Base-by-base conservation (phyloP, 2,329 filamentous ascomycete species). In the Hypoxylon sp. region DNA sequence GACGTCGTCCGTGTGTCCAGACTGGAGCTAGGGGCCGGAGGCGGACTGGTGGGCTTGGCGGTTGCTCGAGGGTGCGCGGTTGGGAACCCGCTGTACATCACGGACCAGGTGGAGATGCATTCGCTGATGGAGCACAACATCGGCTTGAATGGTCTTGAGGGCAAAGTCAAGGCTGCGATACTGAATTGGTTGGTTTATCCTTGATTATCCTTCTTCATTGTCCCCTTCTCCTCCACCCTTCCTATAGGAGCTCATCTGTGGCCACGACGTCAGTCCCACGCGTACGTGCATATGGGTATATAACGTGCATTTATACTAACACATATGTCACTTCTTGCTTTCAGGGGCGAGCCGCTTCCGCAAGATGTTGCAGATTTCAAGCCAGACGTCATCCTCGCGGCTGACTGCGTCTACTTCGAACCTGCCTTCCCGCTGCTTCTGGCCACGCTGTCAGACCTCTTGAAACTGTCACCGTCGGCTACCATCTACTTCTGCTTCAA, bases 371-470 rank as follows among this genome's bases (percentile, higher is more conserved):
- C 85, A 58, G 81, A 85, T 61, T 84, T 85, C 73, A 87, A 88
- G 69, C 93, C 94, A 17, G 90, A 95, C 75, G 85, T 97, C 61
- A 90, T 99, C 62, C 86, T 98, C n/a, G 96, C 96, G 2, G 95
- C 95, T 44, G 96, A 98, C 80, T 98, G 95, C 81, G 94, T 97
- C 54, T 99, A 98, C 83, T 97, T 97, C 79, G 96, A 98, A 81
- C 94, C 95, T 2, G 93, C 96, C 0, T 98, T 98, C 77, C 95
- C 95, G 31, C 85, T 98, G 35, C 86, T 99, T 51, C 87, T 96
- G 77, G 83, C 89, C 70, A 98, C 95, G 5, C 82, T 98, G 72
- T 84, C 88, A 66, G 89, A 92, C 70, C 84, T 98, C 53, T 85
- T 97, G 71, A 86, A 88, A 14, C 86, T 94, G 48, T 94, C 91